Evolutionary conservation across 208 protist genomes (phyloP), one percentile per base, ranked within the genome.

Genomic region (Pavlovales sp.): DNA sequence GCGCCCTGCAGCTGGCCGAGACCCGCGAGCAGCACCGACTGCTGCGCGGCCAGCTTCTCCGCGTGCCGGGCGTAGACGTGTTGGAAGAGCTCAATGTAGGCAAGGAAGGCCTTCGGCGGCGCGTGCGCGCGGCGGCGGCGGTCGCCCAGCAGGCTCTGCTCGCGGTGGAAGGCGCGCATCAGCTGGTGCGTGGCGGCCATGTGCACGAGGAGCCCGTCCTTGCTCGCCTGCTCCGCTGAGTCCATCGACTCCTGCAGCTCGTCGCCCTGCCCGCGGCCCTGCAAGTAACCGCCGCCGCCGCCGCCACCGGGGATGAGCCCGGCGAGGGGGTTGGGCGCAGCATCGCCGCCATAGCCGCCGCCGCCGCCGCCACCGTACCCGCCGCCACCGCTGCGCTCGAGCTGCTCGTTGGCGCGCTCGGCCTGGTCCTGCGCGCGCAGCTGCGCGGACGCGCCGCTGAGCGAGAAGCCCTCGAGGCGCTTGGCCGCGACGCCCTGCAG

Each of bases 401-500:
- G 95, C 89, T 95, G 92, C 20, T 94, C 97, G 37, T n/a, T n/a
- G n/a, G n/a, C n/a, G n/a, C n/a, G n/a, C n/a, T n/a, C n/a, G n/a
- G n/a, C n/a, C n/a, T n/a, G n/a, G n/a, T n/a, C n/a, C n/a, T 20
- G 44, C 44, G 44, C 44, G 44, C 7, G 44, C 44, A 57, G 11
- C 44, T 7, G 11, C 44, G 44, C 44, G 44, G 44, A 57, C 11
- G 44, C 44, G 7, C 44, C 44, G 44, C 44, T 57, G 11, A 57
- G 20, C 44, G 44, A 7, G 44, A 57, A 57, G 44, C 44, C 44
- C 11, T 57, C 44, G 44, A 98, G 93, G 91, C 98, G 98, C 78
- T 96, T 93, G 79, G 94, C 92, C n/a, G 96, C 95, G 40, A 99
- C 97, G 20, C 92, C 94, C 28, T 91, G 44, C 20, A 99, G 94